These are phyloP conservation scores for Tirmania nivea DNA, from an alignment of 495 filamentous ascomycete genomes.

Conservation along the genomic window DNA sequence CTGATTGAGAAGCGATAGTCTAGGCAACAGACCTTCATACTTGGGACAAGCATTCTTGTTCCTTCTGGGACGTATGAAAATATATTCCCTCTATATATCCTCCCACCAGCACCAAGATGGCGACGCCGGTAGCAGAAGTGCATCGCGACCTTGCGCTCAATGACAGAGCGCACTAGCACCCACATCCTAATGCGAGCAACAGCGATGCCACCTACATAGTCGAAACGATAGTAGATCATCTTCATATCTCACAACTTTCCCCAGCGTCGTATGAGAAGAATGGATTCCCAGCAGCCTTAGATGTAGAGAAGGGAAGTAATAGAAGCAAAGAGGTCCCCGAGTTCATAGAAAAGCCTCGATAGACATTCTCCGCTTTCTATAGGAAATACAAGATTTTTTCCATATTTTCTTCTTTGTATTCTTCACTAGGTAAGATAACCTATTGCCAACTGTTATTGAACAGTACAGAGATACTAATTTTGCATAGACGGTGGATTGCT, in stretches of 20 bases:
- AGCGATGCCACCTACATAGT: background rate
- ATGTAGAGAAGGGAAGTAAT: slow-evolving; percentile 24
- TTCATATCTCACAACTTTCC: background rate
- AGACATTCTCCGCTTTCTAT: slow-evolving; percentile 16
- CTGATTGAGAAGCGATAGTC: too few relatives aligned
- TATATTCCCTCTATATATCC: too few relatives aligned
- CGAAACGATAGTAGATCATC: background rate
- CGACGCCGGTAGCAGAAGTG: too few relatives aligned
- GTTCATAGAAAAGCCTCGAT: background rate
- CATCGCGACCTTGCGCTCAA: background rate
- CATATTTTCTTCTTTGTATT: slow-evolving; percentile 32
- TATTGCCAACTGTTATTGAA: slow-evolving; percentile 1
- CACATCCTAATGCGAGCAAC: background rate
- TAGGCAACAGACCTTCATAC: too few relatives aligned
- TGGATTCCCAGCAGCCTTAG: slow-evolving; percentile 12
- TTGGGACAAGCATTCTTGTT: too few relatives aligned
- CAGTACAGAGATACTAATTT: background rate
- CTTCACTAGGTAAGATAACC: slow-evolving; percentile 34
- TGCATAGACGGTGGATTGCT: slow-evolving; percentile 65
- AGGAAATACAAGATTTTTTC: slow-evolving; percentile 23
- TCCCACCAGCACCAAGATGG: too few relatives aligned
- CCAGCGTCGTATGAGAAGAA: background rate
- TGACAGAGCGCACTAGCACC: background rate
- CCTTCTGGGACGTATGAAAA: too few relatives aligned
- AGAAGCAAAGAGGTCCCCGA: slow-evolving; percentile 14